Evolutionary conservation across 371 early-diverging fungal species (phyloP), one percentile per base, ranked within the genome.

Genomic region (Zopfochytrium polystomum): DNA sequence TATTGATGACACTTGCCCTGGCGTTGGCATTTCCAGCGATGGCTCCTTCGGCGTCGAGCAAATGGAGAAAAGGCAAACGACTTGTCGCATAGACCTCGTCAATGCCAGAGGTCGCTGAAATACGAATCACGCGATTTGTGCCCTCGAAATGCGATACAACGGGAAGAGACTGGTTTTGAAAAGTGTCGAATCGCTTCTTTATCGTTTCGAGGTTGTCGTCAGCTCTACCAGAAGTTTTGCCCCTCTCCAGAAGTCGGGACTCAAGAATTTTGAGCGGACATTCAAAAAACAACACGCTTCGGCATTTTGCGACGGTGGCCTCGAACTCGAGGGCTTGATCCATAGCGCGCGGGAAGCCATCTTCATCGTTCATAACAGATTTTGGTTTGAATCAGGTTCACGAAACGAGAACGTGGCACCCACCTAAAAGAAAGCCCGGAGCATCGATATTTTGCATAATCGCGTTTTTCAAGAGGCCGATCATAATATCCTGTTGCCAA

Each of bases 201-300:
- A 85, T 83, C 1, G 83, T 75, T 45, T 76, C 81, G 32, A 76
- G 52, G 56, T 84, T 85, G 57, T 85, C 86, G 60, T 85, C 86
- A 7, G 75, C 72, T 2, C 86, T 66, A 0, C 86, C 86, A 45
- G 76, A 75, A 6, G 81, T 83, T 62, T 84, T 72, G 1, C 82
- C n/a, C 4, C 84, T 67, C 55, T 85, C 75, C 52, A 85, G 54
- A 11, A 85, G 49, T 33, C 85, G 75, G 30, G 67, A 15, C 52
- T 76, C 71, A 22, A 85, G 67, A 0, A 72, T 34, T 3, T 61
- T 65, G 45, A 74, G 69, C 2, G 80, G 67, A 50, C 82, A 80
- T 5, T 80, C 78, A 54, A 76, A 82, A 68, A 68, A 79, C 13
- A 85, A 67, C n/a, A 77, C 78, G n/a, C n/a, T n/a, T n/a, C n/a